A percentile compares a stretch with the other conserved stretches of the same genome.
Conservation (phyloP, 495 filamentous ascomycete species). For the Talaromyces thailandensis region DNA sequence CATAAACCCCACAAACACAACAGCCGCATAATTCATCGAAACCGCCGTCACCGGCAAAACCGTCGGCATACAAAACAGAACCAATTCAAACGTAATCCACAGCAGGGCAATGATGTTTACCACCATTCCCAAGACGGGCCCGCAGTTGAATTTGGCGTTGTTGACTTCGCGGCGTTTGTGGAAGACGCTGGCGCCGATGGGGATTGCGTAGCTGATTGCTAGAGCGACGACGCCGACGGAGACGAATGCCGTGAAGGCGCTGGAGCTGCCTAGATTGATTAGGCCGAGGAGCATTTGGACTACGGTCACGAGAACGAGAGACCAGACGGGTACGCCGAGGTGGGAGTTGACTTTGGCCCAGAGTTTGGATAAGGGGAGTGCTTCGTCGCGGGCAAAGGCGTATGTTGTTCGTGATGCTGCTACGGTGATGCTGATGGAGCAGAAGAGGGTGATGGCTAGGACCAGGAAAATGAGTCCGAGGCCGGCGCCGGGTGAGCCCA, state of each 20-base stretch:
- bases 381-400: constrained; percentile 51
- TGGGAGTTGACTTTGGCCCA: constrained; percentile 22
- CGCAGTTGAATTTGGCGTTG: constrained; percentile 44
- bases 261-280: constrained; percentile 54
- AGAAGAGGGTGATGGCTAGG: constrained; percentile 55
- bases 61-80: constrained; percentile 47
- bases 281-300: constrained; percentile 44
- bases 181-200: constrained; percentile 47
- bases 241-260: constrained; percentile 56
- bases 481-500: constrained; percentile 40
- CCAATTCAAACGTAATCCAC: constrained; percentile 54
- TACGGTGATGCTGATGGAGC: constrained; percentile 52
- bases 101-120: constrained; percentile 47
- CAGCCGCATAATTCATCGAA: constrained; percentile 54
- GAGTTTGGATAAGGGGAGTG: constrained; percentile 24
- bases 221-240: constrained; percentile 54
- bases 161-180: constrained; percentile 41
- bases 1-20: constrained; percentile 52
- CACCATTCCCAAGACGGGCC: constrained; percentile 44
- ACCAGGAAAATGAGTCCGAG: constrained; percentile 38
- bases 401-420: constrained; percentile 51
- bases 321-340: constrained; percentile 28
- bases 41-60: constrained; percentile 34
- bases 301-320: constrained; percentile 23
- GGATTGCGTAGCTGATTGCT: constrained; percentile 48